phyloP scores from a whole-genome alignment of 176 grass and related monocot genomes.

The Zea luxurians region DNA sequence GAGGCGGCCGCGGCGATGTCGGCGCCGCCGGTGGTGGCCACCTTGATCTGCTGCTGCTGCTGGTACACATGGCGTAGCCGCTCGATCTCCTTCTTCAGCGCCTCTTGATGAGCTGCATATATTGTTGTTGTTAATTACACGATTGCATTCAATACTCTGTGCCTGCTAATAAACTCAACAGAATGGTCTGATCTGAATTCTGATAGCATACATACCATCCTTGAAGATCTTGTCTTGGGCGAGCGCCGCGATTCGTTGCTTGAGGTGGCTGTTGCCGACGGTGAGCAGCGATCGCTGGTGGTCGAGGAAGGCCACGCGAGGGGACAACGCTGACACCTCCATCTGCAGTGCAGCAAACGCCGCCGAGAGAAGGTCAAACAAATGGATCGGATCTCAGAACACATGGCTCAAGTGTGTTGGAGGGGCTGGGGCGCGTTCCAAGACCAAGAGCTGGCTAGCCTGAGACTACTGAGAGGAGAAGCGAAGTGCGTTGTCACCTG shows the following conservation, averaged over 20 bases:
- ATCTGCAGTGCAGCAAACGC: too few relatives aligned
- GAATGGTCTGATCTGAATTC: background rate
- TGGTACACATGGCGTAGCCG: slow-evolving; percentile 74
- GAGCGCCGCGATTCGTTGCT: slow-evolving; percentile 88
- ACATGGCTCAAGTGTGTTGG: background rate
- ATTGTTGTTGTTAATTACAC: background rate
- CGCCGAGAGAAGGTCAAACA: slow-evolving; percentile 14
- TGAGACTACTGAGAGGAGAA: too few relatives aligned
- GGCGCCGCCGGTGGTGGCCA: slow-evolving; percentile 44
- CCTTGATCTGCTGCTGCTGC: slow-evolving; percentile 81
- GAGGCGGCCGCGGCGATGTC: slow-evolving; percentile 43
- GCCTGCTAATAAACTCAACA: background rate
- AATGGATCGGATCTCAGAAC: background rate
- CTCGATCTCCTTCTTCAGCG: slow-evolving; percentile 79
- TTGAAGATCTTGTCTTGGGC: slow-evolving; percentile 97
- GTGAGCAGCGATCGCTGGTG: slow-evolving; percentile 89
- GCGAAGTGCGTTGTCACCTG: slow-evolving; percentile 45
- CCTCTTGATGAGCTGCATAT: slow-evolving; percentile 84
- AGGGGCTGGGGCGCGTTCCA: too few relatives aligned
- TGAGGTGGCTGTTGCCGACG: slow-evolving; percentile 93
- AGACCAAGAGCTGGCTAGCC: too few relatives aligned
- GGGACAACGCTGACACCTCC: slow-evolving; percentile 84
- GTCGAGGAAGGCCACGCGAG: slow-evolving; percentile 91
- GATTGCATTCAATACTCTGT: background rate
- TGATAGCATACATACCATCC: slow-evolving; percentile 57